Base-by-base conservation (phyloP, 1,284 basidiomycete genomes). In the Mycosarcoma mackinlayi region DNA sequence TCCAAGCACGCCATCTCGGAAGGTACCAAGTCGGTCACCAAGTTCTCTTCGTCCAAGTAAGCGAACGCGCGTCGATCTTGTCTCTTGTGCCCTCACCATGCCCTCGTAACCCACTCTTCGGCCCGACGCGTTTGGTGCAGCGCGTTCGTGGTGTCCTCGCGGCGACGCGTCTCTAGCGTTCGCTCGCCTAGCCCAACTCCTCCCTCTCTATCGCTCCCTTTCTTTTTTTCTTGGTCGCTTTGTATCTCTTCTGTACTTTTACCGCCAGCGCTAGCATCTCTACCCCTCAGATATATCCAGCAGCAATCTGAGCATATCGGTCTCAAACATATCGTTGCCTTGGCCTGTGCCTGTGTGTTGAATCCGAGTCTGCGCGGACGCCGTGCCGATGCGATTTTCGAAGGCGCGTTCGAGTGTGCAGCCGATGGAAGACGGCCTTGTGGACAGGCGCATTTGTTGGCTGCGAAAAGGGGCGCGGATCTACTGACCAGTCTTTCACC, bases 1-100 rank as follows among this genome's bases (percentile, higher is more conserved):
- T 88, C 89, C 77, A 91, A 91, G 87, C 90, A 91, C 85, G 90
- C 90, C 80, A 90, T 92, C 85, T 91, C 90, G 19, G 91, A 92
- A 85, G 91, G 91, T 40, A 90, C 89, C 63, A 90, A 90, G 85
- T 84, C 85, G 58, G 78, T 81, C 46, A 87, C 86, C 84, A 87
- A 87, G 84, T 87, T 85, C 85, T 86, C 85, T 56, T 84, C 85
- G 77, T 72, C 69, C 69, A 72, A 72, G 69, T 72, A 72, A 67
- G 34, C 56, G 62, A 25, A 14, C 10, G 23, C 40, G 37, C 18
- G 21, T 39, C 38, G 25, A 8, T 19, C 24, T 33, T 41, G 38
- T 37, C 47, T 38, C 34, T n/a, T 27, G 27, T 37, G n/a, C n/a
- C n/a, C 9, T 18, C 44, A 30, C 24, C 39, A 18, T 38, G 33